Evolutionary conservation across 306 rosid genomes (phyloP).

Genomic region (Casuarina equisetifolia): DNA sequence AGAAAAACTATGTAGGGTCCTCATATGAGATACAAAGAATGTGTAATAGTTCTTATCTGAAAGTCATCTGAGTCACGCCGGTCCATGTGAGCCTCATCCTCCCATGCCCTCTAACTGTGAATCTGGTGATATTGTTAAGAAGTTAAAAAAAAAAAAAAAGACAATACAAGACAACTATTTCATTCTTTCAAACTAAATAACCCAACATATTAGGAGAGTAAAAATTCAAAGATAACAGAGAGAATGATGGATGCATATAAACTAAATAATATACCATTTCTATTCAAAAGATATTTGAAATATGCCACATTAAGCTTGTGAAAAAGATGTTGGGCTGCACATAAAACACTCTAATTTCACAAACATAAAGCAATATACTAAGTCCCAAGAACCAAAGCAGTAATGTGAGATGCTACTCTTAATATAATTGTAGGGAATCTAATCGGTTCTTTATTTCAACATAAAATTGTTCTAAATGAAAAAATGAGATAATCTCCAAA

Average conservation of each 20-base stretch:
- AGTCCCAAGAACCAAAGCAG: not conserved
- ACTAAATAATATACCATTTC: not conserved
- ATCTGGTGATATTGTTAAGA: slow-evolving; percentile 57
- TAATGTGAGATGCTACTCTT: not conserved
- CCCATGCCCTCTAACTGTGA: slow-evolving; percentile 98
- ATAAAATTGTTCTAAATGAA: too few relatives aligned
- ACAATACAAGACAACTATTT: not conserved
- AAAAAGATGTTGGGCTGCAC: not conserved
- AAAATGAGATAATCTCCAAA: too few relatives aligned
- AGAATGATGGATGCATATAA: not conserved
- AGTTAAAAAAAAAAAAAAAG: slow-evolving; percentile 29
- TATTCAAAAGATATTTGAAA: not conserved
- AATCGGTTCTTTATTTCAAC: too few relatives aligned
- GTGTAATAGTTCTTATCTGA: not conserved
- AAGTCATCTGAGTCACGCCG: slow-evolving; percentile 55
- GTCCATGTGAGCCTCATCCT: slow-evolving; percentile 85
- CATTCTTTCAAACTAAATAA: not conserved
- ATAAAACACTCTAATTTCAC: not conserved
- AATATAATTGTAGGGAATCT: too few relatives aligned
- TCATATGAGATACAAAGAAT: not conserved
- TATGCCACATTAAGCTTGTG: not conserved
- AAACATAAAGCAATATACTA: not conserved
- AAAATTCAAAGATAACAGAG: too few relatives aligned
- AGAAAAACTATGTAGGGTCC: not conserved
- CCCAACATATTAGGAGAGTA: not conserved